These are phyloP conservation scores for Colletotrichum filicis DNA, from an alignment of 2,329 filamentous ascomycete species.

Conservation along the genomic window DNA sequence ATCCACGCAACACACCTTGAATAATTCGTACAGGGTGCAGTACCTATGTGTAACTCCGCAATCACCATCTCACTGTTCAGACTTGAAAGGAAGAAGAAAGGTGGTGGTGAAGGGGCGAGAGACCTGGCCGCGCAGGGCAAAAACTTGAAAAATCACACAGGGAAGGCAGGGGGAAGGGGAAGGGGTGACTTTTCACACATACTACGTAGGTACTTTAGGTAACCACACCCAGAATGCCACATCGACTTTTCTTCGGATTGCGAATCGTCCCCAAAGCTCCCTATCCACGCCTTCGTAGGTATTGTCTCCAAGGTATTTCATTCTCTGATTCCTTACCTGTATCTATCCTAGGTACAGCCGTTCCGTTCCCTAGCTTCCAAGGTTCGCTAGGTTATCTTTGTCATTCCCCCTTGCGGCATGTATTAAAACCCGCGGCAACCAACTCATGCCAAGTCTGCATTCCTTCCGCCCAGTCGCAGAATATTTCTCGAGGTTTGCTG, in stretches of 20 bases:
- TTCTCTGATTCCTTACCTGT: not conserved
- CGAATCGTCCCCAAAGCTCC: not conserved
- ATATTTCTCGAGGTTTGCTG: not conserved
- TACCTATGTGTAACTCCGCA: not conserved
- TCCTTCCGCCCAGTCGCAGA: not conserved
- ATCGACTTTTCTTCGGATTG: slow-evolving; percentile 2
- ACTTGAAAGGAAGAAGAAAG: not conserved
- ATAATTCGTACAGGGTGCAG: not conserved
- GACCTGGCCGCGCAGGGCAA: too few relatives aligned
- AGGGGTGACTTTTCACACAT: not conserved
- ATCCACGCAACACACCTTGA: not conserved
- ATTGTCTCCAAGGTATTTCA: not conserved
- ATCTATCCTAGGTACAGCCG: too few relatives aligned
- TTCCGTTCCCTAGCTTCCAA: too few relatives aligned
- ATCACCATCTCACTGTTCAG: not conserved
- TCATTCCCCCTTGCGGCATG: not conserved
- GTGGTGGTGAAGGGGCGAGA: not conserved
- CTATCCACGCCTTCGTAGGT: slow-evolving; percentile 1
- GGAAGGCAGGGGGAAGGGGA: not conserved
- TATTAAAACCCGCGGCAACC: slow-evolving; percentile 4
- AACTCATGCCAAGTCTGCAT: slow-evolving; percentile 18
- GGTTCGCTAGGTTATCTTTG: too few relatives aligned
- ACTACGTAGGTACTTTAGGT: too few relatives aligned
- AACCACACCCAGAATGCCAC: not conserved
- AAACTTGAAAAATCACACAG: not conserved